Evolutionary conservation across 2,329 filamentous ascomycete species (phyloP).

Genomic region (Penicillium sp.): DNA sequence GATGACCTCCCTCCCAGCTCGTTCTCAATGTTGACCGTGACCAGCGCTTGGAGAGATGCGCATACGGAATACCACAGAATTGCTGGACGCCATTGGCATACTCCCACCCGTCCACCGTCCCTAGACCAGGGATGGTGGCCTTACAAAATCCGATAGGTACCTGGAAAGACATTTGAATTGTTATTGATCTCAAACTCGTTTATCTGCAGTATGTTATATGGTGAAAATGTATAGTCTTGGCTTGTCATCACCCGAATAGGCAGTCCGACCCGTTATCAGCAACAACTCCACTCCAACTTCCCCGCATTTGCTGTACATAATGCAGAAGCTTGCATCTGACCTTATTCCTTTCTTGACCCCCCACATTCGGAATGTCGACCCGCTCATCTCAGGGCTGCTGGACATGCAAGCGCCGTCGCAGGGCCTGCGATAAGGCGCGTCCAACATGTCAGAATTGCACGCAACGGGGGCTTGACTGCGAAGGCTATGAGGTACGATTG

Average conservation of each 20-base stretch:
- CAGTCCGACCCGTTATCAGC: slow-evolving; percentile 17
- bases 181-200: background rate
- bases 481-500: slow-evolving; percentile 33
- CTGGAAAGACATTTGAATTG: slow-evolving; percentile 21
- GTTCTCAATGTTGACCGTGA: slow-evolving; percentile 22
- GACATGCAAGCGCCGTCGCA: slow-evolving; percentile 31
- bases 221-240: background rate
- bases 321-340: background rate
- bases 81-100: slow-evolving; percentile 26
- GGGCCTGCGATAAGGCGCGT: slow-evolving; percentile 29
- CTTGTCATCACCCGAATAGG: slow-evolving; percentile 11
- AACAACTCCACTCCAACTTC: slow-evolving; percentile 5
- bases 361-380: slow-evolving; percentile 30
- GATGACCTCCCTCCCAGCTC: slow-evolving; percentile 13
- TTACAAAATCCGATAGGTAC: slow-evolving; percentile 16
- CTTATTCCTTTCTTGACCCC: background rate
- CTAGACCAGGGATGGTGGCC: slow-evolving; percentile 16
- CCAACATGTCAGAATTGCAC: slow-evolving; percentile 26
- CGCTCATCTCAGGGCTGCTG: slow-evolving; percentile 31
- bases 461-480: slow-evolving; percentile 25
- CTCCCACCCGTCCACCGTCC: slow-evolving; percentile 20
- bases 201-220: background rate
- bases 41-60: slow-evolving; percentile 23
- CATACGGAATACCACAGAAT: slow-evolving; percentile 28
- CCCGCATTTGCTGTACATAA: slow-evolving; percentile 11